Evolutionary conservation across 139 green algal species (phyloP).

Genomic region (Chlorella sorokiniana): DNA sequence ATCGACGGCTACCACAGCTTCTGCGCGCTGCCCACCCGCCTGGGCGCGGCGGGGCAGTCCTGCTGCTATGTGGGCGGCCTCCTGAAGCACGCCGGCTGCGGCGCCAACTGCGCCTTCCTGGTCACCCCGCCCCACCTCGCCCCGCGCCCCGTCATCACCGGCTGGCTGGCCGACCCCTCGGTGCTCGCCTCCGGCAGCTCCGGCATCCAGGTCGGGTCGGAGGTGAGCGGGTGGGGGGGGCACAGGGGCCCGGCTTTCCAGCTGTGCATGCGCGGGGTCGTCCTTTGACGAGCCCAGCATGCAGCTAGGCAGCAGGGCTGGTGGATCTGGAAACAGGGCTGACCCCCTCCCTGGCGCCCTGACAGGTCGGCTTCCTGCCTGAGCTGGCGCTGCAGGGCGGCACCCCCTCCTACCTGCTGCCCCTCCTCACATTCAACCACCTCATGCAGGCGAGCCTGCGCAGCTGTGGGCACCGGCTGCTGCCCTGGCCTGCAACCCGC

Average conservation of each 20-base stretch:
- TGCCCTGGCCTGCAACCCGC: background rate
- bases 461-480: no score
- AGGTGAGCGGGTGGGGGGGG: background rate
- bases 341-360: background rate
- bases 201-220: constrained; percentile 10
- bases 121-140: constrained; percentile 6
- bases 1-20: constrained; percentile 42
- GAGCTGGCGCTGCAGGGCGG: constrained; percentile 38
- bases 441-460: constrained; percentile 7
- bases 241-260: background rate
- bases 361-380: constrained; percentile 23
- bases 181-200: background rate
- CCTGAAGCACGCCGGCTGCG: constrained; percentile 42
- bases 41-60: background rate
- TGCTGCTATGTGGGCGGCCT: constrained; percentile 38
- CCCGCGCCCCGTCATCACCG: constrained; percentile 21
- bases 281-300: no score
- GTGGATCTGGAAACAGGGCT: no score
- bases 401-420: constrained; percentile 40
- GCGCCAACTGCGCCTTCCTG: constrained; percentile 37
- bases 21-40: constrained; percentile 26
- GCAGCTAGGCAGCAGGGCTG: no score
- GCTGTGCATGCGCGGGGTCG: background rate
- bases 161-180: constrained; percentile 37
- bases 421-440: constrained; percentile 40